These are phyloP conservation scores for Amphichorda felina DNA, from an alignment of 2,329 filamentous ascomycete genomes.

Conservation along the genomic window DNA sequence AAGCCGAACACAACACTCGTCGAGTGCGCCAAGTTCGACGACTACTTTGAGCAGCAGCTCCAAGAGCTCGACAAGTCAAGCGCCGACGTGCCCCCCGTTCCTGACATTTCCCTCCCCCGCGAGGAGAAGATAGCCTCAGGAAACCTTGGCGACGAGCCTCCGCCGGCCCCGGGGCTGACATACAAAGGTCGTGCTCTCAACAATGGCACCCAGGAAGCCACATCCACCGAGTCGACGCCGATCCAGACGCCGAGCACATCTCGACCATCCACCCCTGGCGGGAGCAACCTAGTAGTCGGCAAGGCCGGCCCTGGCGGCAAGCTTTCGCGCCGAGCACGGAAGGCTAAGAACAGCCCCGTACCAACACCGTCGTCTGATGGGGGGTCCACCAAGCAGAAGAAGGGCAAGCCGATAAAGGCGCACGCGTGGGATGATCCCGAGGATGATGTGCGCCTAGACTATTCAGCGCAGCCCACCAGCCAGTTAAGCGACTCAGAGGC, in stretches of 20 bases:
- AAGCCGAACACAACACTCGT: constrained; percentile 67
- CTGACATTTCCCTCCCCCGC: constrained; percentile 10
- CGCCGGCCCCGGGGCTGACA: constrained; percentile 23
- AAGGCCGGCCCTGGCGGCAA: constrained; percentile 67
- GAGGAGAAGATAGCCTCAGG: constrained; percentile 21
- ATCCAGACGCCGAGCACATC: constrained; percentile 63
- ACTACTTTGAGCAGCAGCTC: constrained; percentile 91
- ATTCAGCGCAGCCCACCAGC: constrained; percentile 55
- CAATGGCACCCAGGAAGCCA: constrained; percentile 17
- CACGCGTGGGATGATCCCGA: constrained; percentile 89
- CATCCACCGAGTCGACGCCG: constrained; percentile 58
- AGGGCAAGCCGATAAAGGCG: constrained; percentile 64
- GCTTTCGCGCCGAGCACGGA: constrained; percentile 69
- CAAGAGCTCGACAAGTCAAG: constrained; percentile 60
- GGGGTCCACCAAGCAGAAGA: constrained; percentile 47
- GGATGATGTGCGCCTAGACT: constrained; percentile 80
- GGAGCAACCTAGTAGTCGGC: constrained; percentile 50
- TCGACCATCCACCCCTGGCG: constrained; percentile 63
- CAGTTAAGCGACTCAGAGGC: constrained; percentile 42
- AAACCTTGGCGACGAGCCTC: constrained; percentile 10
- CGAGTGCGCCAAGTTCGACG: constrained; percentile 70
- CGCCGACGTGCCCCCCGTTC: constrained; percentile 13
- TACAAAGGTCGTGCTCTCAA: constrained; percentile 25
- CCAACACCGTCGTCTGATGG: constrained; percentile 73
- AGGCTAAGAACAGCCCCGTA: constrained; percentile 53